Conservation (phyloP, 2,329 filamentous ascomycete genomes). For the Rugonectria rugulosa region DNA sequence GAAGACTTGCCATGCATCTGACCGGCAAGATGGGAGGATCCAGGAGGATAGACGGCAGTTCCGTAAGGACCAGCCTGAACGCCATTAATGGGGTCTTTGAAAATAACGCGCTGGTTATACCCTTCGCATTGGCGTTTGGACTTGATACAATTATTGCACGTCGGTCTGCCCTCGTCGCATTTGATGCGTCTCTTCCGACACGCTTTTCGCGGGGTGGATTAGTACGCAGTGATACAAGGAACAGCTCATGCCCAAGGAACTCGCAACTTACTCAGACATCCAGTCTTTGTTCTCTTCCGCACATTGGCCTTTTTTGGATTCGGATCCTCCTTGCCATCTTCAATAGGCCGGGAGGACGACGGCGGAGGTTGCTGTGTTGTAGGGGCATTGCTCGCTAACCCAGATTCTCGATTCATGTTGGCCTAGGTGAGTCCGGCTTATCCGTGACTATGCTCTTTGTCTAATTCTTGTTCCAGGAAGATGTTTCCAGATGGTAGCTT, state of each 20-base stretch:
- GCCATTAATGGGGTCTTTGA: conserved; percentile 68
- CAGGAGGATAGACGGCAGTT: conserved; percentile 50
- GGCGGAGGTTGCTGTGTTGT: conserved; percentile 37
- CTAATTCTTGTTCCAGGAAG: conserved; percentile 23
- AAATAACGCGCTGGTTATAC: conserved; percentile 81
- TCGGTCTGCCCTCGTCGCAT: conserved; percentile 88
- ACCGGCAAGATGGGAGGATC: conserved; percentile 42
- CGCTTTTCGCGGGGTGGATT: conserved; percentile 57
- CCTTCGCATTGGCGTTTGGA: conserved; percentile 86
- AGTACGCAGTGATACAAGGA: conserved; percentile 23
- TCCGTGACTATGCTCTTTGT: background rate
- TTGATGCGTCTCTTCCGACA: conserved; percentile 96
- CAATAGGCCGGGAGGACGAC: conserved; percentile 43
- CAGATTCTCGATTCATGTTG: conserved; percentile 32
- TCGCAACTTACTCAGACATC: conserved; percentile 77
- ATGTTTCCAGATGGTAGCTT: conserved; percentile 19
- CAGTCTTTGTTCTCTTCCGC: conserved; percentile 86
- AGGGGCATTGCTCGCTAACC: conserved; percentile 16
- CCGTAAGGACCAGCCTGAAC: conserved; percentile 58
- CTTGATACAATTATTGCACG: conserved; percentile 85
- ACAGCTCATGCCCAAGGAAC: background rate
- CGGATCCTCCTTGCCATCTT: conserved; percentile 50
- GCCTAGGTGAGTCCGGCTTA: background rate
- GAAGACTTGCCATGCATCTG: conserved; percentile 47
- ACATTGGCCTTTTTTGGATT: conserved; percentile 56